Base-by-base conservation (phyloP, 2,329 filamentous ascomycete species). In the Elsinoe fawcettii region DNA sequence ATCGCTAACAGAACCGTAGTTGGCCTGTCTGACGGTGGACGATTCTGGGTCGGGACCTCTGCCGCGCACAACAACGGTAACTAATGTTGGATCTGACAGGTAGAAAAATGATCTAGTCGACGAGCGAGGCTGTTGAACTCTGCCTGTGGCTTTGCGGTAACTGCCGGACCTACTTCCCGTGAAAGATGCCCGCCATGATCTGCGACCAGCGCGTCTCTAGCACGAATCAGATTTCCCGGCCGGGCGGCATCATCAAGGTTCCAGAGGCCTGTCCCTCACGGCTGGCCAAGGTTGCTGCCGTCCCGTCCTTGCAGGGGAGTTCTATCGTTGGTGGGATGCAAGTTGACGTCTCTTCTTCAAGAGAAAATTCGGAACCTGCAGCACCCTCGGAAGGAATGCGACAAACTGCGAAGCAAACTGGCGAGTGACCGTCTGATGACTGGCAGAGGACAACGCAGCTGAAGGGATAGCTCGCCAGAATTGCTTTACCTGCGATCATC, bases 251-350 rank as follows among this genome's bases (percentile, higher is more conserved):
- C 49, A 30, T 32, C 49, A 36, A 18, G 47, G 14, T 39, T 34
- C 49, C 25, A 34, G 8, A 20, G 30, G 16, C 16, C 18, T 25
- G 32, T 51, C 8, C 49, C 49, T 37, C 49, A 53, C 49, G 49
- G 49, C 49, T 53, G 32, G 25, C 49, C 49, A 37, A 53, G 49
- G 49, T 53, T 53, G 49, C 49, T 53, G 49, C 49, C 49, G 49
- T 53, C 49, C 49, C 49, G 49, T 34, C 49, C 49, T 53, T 53
- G 49, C 49, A 53, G 22, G 30, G 18, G 20, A 12, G 32, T 39
- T 53, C 30, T 39, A 5, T 49, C 25, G 22, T 49, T 49, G 44
- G 44, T 16, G 22, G 14, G 41, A 44, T 36, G 46, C 46, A 51
- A 18, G 27, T 36, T 51, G 27, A 51, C 46, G 27, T 32, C 25